Conservation (phyloP, 352 stramenopile genomes). For the Phytopythium mirpurense region DNA sequence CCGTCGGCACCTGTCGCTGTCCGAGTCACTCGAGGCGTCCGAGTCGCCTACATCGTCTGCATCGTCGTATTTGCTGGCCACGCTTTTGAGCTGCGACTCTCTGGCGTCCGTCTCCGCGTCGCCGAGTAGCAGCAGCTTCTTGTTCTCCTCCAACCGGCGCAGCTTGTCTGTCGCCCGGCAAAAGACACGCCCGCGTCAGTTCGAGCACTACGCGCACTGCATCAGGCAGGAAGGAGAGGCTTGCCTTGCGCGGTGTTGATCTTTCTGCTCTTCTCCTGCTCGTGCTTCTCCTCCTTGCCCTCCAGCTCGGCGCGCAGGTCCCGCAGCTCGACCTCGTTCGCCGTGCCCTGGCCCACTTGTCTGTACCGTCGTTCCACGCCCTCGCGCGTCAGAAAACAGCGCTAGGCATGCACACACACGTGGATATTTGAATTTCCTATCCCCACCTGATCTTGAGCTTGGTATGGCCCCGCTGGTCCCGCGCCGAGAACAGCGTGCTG, state of each 20-base stretch:
- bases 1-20: slow-evolving; percentile 54
- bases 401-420: no score
- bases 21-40: slow-evolving; percentile 59
- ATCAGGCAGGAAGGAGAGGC: background rate
- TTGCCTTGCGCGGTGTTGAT: slow-evolving; percentile 77
- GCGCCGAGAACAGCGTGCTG: slow-evolving; percentile 76
- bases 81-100: slow-evolving; percentile 83
- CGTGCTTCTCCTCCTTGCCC: slow-evolving; percentile 66
- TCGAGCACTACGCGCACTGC: background rate
- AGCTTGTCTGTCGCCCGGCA: slow-evolving; percentile 47
- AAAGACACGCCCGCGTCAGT: slow-evolving; percentile 8
- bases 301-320: slow-evolving; percentile 76
- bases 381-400: background rate
- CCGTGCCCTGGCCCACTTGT: slow-evolving; percentile 77
- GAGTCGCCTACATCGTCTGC: slow-evolving; percentile 79
- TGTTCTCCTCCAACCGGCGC: slow-evolving; percentile 70
- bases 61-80: slow-evolving; percentile 89
- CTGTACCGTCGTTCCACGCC: slow-evolving; percentile 17
- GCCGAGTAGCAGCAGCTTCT: slow-evolving; percentile 75
- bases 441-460: slow-evolving; percentile 78
- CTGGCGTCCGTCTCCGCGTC: slow-evolving; percentile 66
- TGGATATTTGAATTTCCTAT: no score
- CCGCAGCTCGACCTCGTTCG: slow-evolving; percentile 67
- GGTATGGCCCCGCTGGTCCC: slow-evolving; percentile 75
- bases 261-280: slow-evolving; percentile 67